Percentiles rank a stretch among this genome's conserved stretches.
These are phyloP conservation scores for Macrolepiota albuminosa DNA, from an alignment of 768 basidiomycete species.

Conservation along the genomic window DNA sequence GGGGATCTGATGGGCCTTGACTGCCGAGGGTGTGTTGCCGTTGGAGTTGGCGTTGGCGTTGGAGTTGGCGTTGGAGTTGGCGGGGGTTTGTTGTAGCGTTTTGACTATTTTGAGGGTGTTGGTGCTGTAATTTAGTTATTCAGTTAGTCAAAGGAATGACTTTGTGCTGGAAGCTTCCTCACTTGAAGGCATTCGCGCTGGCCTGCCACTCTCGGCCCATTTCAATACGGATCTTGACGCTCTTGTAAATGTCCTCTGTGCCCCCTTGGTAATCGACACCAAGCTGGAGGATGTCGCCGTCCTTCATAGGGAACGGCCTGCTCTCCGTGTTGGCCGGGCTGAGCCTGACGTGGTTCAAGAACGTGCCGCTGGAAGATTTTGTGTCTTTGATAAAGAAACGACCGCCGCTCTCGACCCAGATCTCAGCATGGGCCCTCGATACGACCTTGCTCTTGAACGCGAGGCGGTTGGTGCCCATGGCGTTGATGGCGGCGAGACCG, in stretches of 20 bases:
- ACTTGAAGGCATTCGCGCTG: constrained; percentile 89
- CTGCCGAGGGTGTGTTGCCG: not conserved
- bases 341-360: constrained; percentile 92
- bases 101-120: constrained; percentile 75
- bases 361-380: constrained; percentile 87
- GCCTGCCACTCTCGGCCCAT: constrained; percentile 88
- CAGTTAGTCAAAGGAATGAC: not conserved
- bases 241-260: constrained; percentile 94
- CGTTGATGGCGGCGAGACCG: constrained; percentile 60
- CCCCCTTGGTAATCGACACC: constrained; percentile 99
- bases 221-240: constrained; percentile 94
- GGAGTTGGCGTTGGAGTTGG: constrained; percentile 10
- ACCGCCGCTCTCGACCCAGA: constrained; percentile 69
- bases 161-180: constrained; percentile 9
- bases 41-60: not conserved
- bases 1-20: constrained; percentile 34
- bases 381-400: constrained; percentile 90
- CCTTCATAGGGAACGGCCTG: constrained; percentile 72
- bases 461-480: constrained; percentile 74
- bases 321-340: constrained; percentile 80
- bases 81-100: constrained; percentile 35
- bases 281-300: constrained; percentile 91
- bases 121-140: constrained; percentile 39
- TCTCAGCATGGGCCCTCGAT: constrained; percentile 89
- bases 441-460: constrained; percentile 97